Evolutionary conservation across 2,329 filamentous ascomycete species (phyloP), one percentile per base, ranked within the genome.

Genomic region (Fusarium sp.): DNA sequence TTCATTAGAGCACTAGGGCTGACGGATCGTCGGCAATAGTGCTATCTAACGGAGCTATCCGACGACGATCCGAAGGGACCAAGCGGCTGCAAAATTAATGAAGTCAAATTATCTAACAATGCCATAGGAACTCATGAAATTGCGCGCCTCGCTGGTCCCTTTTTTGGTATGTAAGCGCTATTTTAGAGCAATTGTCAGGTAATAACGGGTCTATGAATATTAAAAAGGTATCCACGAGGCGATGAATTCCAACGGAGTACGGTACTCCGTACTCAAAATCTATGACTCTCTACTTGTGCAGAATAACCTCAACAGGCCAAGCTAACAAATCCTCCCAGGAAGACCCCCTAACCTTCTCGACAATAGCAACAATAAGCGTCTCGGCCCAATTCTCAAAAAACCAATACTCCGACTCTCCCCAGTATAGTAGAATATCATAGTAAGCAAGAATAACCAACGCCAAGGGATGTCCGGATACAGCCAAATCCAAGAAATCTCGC

Each of bases 341-440:
- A 2, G 68, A 71, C 5, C 67, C 68, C 4, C 46, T 49, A 1
- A 71, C 64, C 20, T 61, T 71, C 8, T 71, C 68, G 6, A 71
- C 47, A 11, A 70, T 69, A 5, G 67, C 68, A 7, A 34, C 57
- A 6, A 71, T 47, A n/a, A 70, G 40, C 0, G 55, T n/a, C 7
- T 55, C 58, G 0, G 67, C 55, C 68, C 68, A 70, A 5, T 48
- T 52, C n/a, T 70, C 55, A 40, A 71, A 71, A 18, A 71, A 71
- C 68, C 68, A 70, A 20, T 68, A 71, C 18, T 59, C 18, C 1
- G 58, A 47, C 18, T 68, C 68, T 8, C 44, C 67, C 68, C 68
- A 70, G 9, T 40, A 54, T 9, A 70, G 4, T 2, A 70, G 13
- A 11, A 64, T 55, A 22, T 54, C 58, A 18, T 71, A 71, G 12